A percentile compares a stretch with the other conserved stretches of the same genome.
Conservation (phyloP, 495 filamentous ascomycete species). For the Rhypophila decipiens region DNA sequence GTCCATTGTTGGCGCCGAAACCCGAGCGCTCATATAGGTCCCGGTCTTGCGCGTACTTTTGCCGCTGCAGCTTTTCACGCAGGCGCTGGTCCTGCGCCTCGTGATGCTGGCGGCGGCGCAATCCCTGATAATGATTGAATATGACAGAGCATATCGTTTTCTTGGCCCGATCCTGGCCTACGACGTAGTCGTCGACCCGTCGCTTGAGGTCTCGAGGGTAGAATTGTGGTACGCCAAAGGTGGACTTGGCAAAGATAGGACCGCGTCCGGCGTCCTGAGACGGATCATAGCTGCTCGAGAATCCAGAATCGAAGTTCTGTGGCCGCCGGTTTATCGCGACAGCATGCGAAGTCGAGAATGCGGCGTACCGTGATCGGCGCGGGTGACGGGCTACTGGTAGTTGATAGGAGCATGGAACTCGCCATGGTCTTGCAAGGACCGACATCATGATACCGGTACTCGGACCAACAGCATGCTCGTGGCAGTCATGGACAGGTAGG, state of each 20-base stretch:
- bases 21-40: slow-evolving; percentile 19
- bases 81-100: slow-evolving; percentile 66
- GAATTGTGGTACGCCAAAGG: slow-evolving; percentile 60
- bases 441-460: slow-evolving; percentile 30
- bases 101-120: slow-evolving; percentile 71
- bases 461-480: slow-evolving; percentile 1
- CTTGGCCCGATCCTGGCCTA: slow-evolving; percentile 95
- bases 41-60: slow-evolving; percentile 39
- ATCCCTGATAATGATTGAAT: slow-evolving; percentile 93
- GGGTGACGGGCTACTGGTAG: slow-evolving; percentile 3
- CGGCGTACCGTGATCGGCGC: slow-evolving; percentile 12
- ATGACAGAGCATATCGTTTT: slow-evolving; percentile 87
- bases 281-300: slow-evolving; percentile 71
- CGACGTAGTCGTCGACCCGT: slow-evolving; percentile 91
- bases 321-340: slow-evolving; percentile 29
- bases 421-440: slow-evolving; percentile 27
- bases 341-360: slow-evolving; percentile 27
- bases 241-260: slow-evolving; percentile 39
- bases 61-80: slow-evolving; percentile 45
- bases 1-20: slow-evolving; percentile 23
- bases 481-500: background rate
- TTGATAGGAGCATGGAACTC: slow-evolving; percentile 10
- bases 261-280: slow-evolving; percentile 43
- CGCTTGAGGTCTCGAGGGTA: slow-evolving; percentile 82
- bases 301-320: slow-evolving; percentile 43